Conservation (phyloP, 768 basidiomycete species). For the Cubamyces lactineus region DNA sequence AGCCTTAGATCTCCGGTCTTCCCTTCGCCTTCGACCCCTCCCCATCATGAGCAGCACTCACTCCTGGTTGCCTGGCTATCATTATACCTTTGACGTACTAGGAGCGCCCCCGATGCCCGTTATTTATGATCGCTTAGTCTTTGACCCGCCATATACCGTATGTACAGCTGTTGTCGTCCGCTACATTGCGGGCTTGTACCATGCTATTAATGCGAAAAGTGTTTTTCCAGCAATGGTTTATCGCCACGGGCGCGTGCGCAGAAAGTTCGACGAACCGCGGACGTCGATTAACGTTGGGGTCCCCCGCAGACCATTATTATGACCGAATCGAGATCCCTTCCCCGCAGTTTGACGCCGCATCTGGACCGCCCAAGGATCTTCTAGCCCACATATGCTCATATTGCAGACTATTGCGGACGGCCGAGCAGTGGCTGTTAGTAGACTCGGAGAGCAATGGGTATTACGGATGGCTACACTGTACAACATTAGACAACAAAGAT, state of each 20-base stretch:
- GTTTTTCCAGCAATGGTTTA: not conserved
- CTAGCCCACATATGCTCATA: not conserved
- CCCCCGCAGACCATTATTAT: not conserved
- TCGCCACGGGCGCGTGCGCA: too few species aligned
- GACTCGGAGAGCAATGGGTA: constrained; percentile 1
- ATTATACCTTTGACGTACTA: constrained; percentile 16
- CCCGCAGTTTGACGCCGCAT: not conserved
- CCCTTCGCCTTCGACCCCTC: not conserved
- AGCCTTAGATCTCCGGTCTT: constrained; percentile 11
- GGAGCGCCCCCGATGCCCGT: not conserved
- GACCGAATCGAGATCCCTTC: not conserved
- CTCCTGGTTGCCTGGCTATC: constrained; percentile 14
- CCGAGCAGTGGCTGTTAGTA: constrained; percentile 17
- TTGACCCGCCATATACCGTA: not conserved
- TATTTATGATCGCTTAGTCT: constrained; percentile 20
- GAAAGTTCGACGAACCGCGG: not conserved
- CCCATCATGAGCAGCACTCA: constrained; percentile 2
- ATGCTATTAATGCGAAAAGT: constrained; percentile 7
- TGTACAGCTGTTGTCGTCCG: constrained; percentile 8
- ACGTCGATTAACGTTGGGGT: not conserved
- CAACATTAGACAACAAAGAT: constrained; percentile 26
- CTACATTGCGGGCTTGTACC: constrained; percentile 11
- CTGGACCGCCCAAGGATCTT: not conserved
- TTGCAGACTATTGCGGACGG: not conserved
- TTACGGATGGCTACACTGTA: constrained; percentile 26